Percentiles rank a stretch among this genome's conserved stretches.
Evolutionary conservation across 495 filamentous ascomycete species (phyloP).

Genomic region (Annulohypoxylon moriforme): DNA sequence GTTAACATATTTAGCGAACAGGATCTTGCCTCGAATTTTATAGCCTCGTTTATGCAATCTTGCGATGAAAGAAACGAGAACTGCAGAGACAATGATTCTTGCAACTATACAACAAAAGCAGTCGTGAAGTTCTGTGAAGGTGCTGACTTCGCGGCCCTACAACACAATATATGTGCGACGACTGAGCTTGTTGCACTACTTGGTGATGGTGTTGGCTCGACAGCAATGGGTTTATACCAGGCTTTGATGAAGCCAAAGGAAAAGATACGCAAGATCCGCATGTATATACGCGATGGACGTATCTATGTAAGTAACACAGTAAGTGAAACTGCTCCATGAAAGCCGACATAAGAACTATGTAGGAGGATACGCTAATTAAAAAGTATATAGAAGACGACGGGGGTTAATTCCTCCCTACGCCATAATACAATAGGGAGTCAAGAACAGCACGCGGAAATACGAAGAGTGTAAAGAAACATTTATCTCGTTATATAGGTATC

Average conservation of each 20-base stretch:
- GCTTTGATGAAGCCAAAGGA: background rate
- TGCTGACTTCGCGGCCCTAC: background rate
- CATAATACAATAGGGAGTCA: background rate
- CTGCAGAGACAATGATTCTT: no score
- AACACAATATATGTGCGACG: background rate
- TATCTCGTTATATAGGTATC: background rate
- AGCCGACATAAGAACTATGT: background rate
- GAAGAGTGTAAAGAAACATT: background rate
- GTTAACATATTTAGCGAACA: background rate
- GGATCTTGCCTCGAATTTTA: background rate
- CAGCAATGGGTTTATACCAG: constrained; percentile 3
- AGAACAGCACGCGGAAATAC: background rate
- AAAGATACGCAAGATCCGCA: background rate
- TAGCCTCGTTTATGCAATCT: background rate
- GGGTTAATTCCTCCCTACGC: background rate
- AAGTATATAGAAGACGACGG: background rate
- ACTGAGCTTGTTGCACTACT: constrained; percentile 7
- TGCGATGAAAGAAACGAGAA: constrained; percentile 17
- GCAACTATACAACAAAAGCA: constrained; percentile 10
- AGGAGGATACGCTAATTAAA: background rate
- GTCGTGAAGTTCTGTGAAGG: constrained; percentile 12
- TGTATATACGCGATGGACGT: background rate
- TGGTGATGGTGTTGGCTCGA: background rate
- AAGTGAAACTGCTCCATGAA: background rate
- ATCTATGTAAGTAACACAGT: background rate